phyloP scores from a whole-genome alignment of 2,329 filamentous ascomycete genomes.

The Epichloe gansuensis region DNA sequence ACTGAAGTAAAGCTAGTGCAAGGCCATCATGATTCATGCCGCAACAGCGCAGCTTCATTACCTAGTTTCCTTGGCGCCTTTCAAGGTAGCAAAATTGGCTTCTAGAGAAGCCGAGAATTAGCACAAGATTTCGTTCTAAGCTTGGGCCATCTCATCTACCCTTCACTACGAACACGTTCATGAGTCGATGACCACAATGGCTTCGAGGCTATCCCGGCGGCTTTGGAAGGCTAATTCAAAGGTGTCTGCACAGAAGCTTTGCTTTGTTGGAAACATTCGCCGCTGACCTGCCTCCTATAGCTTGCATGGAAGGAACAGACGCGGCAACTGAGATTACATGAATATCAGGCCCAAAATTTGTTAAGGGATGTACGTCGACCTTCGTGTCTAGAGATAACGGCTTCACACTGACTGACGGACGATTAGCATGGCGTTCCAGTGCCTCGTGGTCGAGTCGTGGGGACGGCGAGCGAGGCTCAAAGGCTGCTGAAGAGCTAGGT shows the following conservation, averaged over 20 bases:
- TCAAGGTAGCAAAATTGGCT: too few relatives aligned
- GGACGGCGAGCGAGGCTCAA: slow-evolving; percentile 11
- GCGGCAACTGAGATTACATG: slow-evolving; percentile 15
- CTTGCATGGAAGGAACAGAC: not conserved
- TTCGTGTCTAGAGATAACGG: too few relatives aligned
- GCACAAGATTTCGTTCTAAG: too few relatives aligned
- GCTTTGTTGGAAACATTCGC: not conserved
- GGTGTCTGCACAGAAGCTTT: not conserved
- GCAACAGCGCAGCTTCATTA: too few relatives aligned
- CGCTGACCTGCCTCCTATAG: not conserved
- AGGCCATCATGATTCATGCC: too few relatives aligned
- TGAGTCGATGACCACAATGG: not conserved
- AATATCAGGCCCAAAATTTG: slow-evolving; percentile 17
- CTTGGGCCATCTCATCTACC: too few relatives aligned
- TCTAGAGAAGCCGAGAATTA: too few relatives aligned
- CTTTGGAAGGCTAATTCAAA: not conserved
- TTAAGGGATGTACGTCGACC: slow-evolving; percentile 12
- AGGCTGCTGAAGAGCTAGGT: slow-evolving; percentile 15
- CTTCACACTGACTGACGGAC: not conserved
- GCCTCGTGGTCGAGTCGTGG: slow-evolving; percentile 13
- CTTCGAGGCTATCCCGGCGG: not conserved
- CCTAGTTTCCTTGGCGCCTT: too few relatives aligned
- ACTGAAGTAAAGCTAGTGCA: too few relatives aligned
- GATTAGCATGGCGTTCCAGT: slow-evolving; percentile 15
- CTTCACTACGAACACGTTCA: too few relatives aligned